Conservation (phyloP, 2,329 filamentous ascomycete species). For the Cladosporium colombiae region DNA sequence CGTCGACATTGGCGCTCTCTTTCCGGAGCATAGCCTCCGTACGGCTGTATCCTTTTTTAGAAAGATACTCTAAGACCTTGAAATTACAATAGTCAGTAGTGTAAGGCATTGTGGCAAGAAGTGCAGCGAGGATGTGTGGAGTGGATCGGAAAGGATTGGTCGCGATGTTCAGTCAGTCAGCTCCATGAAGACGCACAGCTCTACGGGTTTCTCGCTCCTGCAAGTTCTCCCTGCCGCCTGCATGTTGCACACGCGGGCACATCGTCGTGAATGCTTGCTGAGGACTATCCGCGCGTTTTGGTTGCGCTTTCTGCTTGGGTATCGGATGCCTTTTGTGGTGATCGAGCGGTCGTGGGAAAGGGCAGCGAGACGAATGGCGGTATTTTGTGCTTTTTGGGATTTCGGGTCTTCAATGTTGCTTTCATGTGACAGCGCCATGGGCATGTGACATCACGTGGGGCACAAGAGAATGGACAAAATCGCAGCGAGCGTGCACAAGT, state of each 20-base stretch:
- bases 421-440: not conserved
- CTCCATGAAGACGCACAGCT: not conserved
- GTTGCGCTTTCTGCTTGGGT: not conserved
- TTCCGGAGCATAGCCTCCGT: conserved; percentile 91
- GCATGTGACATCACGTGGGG: conserved; percentile 2
- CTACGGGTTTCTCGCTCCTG: not conserved
- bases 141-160: not conserved
- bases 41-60: conserved; percentile 90
- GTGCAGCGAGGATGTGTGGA: not conserved
- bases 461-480: not conserved
- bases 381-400: not conserved
- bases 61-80: conserved; percentile 87
- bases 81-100: not conserved
- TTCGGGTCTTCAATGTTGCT: not conserved
- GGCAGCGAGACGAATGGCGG: not conserved
- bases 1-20: conserved; percentile 81
- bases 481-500: not conserved
- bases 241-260: not conserved
- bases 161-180: not conserved
- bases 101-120: not conserved
- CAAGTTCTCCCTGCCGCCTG: not conserved
- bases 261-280: not conserved
- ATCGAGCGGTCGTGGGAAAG: not conserved
- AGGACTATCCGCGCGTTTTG: not conserved
- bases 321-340: not conserved